These are phyloP conservation scores for Paraleonurus japonicus DNA, from an alignment of 257 asterid species.

Conservation along the genomic window DNA sequence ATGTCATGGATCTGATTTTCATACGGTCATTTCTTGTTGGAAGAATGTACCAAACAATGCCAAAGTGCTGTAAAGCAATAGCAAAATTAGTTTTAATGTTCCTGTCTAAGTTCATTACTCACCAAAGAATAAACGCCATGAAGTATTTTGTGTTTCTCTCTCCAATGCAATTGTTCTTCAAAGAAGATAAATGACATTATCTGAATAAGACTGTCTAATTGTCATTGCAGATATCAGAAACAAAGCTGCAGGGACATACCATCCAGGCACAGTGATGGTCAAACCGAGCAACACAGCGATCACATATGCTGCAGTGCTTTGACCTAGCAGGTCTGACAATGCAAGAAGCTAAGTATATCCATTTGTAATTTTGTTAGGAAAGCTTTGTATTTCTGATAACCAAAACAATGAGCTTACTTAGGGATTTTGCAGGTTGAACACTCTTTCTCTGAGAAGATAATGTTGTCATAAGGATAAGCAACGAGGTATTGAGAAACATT, in stretches of 20 bases:
- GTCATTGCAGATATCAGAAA: slow-evolving; percentile 23
- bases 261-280: slow-evolving; percentile 99
- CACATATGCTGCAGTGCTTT: slow-evolving; percentile 92
- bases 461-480: slow-evolving; percentile 86
- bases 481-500: slow-evolving; percentile 78
- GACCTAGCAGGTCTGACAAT: slow-evolving; percentile 89
- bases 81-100: slow-evolving; percentile 7
- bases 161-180: slow-evolving; percentile 97
- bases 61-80: slow-evolving; percentile 3
- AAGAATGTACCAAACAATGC: slow-evolving; percentile 1
- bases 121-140: slow-evolving; percentile 95
- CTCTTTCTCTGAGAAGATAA: slow-evolving; percentile 77
- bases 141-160: slow-evolving; percentile 94
- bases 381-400: slow-evolving; percentile 15
- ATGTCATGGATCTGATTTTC: background rate
- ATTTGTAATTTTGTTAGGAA: slow-evolving; percentile 15
- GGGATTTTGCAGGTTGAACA: slow-evolving; percentile 96
- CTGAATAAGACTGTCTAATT: slow-evolving; percentile 9
- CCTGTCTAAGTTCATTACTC: slow-evolving; percentile 39
- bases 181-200: slow-evolving; percentile 21
- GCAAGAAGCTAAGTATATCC: slow-evolving; percentile 21
- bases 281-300: slow-evolving; percentile 95
- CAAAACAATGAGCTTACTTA: slow-evolving; percentile 52
- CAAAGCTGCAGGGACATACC: slow-evolving; percentile 49
- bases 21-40: background rate